Conservation (phyloP, 2,329 filamentous ascomycete genomes). For the Fusarium nelsonii region DNA sequence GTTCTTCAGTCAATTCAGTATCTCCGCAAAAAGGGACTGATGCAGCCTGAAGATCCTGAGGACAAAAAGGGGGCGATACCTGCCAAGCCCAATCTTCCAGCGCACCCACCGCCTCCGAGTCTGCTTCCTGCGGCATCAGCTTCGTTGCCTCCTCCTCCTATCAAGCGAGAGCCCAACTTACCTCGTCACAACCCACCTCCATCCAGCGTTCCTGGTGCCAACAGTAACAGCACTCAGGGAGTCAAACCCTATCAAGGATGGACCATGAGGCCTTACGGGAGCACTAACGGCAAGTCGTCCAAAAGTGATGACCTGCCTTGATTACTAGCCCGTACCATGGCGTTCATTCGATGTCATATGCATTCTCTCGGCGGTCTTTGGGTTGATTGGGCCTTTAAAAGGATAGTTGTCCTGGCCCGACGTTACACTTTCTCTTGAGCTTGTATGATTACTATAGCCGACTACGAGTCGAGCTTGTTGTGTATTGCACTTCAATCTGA, state of each 20-base stretch:
- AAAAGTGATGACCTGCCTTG: conserved; percentile 53
- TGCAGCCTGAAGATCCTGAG: conserved; percentile 51
- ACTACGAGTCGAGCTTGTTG: conserved; percentile 1
- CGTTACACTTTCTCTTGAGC: conserved; percentile 1
- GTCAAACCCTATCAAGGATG: conserved; percentile 55
- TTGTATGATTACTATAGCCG: conserved; percentile 29
- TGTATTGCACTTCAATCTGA: neutral
- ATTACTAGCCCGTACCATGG: conserved; percentile 7
- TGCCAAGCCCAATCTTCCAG: conserved; percentile 28
- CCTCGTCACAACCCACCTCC: conserved; percentile 53
- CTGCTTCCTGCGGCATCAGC: conserved; percentile 56
- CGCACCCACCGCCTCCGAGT: conserved; percentile 44
- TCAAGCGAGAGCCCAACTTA: conserved; percentile 50
- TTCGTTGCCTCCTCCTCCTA: conserved; percentile 54
- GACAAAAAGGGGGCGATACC: conserved; percentile 37
- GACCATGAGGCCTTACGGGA: conserved; percentile 55
- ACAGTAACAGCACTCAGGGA: conserved; percentile 51
- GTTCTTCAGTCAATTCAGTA: conserved; percentile 75
- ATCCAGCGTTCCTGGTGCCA: conserved; percentile 49
- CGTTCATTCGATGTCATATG: neutral
- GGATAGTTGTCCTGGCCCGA: conserved; percentile 46
- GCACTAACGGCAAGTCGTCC: conserved; percentile 49
- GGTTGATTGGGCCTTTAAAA: conserved; percentile 2
- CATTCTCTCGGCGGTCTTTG: neutral
- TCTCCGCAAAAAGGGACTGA: conserved; percentile 69